Percentiles rank a stretch among this genome's conserved stretches.
These are phyloP conservation scores for Globisporangium nodosum DNA, from an alignment of 352 stramenopile genomes.

Conservation along the genomic window DNA sequence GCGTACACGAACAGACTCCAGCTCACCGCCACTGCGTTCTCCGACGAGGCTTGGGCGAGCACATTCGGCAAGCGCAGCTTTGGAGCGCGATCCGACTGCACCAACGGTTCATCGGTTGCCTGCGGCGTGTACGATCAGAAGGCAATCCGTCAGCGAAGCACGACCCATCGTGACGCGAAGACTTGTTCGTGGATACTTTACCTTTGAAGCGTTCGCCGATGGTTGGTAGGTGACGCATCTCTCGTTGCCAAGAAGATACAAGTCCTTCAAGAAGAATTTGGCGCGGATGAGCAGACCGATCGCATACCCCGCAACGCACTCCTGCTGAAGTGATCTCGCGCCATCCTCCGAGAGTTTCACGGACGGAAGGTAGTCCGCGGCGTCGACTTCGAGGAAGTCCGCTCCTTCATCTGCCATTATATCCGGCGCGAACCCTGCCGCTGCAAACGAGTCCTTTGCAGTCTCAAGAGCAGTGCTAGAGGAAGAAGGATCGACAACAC, in stretches of 20 bases:
- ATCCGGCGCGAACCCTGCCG: conserved; percentile 26
- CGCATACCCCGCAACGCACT: conserved; percentile 39
- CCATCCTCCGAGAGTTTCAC: conserved; percentile 7
- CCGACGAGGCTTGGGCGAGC: conserved; percentile 19
- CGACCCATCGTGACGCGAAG: neutral
- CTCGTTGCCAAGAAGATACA: conserved; percentile 68
- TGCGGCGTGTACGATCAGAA: conserved; percentile 1
- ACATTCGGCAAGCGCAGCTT: conserved; percentile 17
- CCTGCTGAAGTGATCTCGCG: conserved; percentile 13
- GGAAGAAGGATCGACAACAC: neutral
- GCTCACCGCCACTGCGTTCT: conserved; percentile 28
- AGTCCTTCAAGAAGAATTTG: conserved; percentile 70
- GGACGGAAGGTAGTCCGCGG: conserved; percentile 23
- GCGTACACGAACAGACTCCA: conserved; percentile 65
- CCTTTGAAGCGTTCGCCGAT: conserved; percentile 30
- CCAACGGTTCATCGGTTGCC: conserved; percentile 23
- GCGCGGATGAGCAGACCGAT: conserved; percentile 63
- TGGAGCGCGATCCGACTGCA: conserved; percentile 14
- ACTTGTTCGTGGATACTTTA: conserved; percentile 7
- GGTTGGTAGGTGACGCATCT: conserved; percentile 80
- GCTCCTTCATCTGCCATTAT: conserved; percentile 42
- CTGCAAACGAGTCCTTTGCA: conserved; percentile 42
- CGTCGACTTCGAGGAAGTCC: conserved; percentile 37
- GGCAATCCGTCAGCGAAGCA: neutral
- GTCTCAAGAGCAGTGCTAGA: conserved; percentile 48